Base-by-base conservation (phyloP, 352 stramenopile genomes). In the Globisporangium rhizosaccharum region DNA sequence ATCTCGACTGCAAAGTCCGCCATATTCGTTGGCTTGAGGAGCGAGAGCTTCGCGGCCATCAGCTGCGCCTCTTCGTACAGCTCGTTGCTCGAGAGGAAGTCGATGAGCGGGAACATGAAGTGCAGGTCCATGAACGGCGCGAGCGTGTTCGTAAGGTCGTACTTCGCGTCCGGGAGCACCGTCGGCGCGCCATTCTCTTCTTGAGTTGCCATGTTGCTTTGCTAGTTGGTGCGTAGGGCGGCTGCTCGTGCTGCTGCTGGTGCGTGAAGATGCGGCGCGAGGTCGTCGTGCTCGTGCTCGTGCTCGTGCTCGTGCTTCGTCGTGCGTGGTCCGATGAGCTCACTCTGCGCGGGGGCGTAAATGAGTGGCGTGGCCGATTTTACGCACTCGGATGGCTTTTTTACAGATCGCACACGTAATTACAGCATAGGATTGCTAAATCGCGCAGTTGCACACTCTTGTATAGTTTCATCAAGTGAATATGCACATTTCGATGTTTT, bases 101-200 rank as follows among this genome's bases (percentile, higher is more conserved):
- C 93, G 62, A 98, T 94, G 50, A 98, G 77, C 63, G 94, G 94
- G 79, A 98, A 98, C 85, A 98, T 97, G 73, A 98, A 97, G 87
- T 98, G 96, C 49, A 97, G 82, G 68, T 98, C 96, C 78, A 98
- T 93, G 73, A 96, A 98, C 54, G 94, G 90, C 58, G 90, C 93
- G 58, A 98, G 81, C 63, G 79, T 85, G 67, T 96, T 96, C 51
- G 96, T 98, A 55, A 98, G 80, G 71, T 98, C 94, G 75, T 97
- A 98, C 65, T 89, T 76, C 58, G 84, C 73, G 44, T 90, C 76
- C 10, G 79, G 74, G 18, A 71, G 68, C 44, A 86, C 81, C 45
- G 62, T 66, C 52, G 70, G 62, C 59, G 54, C 67, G 14, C 59
- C 75, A 48, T 58, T 73, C 36, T 86, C 77, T 63, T 89, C 79